Conservation (phyloP, 176 grass and related monocot genomes). For the barley (Hordeum vulgare) region MorexV3_pseudomolecules_assembly NC_058520.1:526681654-526682153, state of each 20-base stretch:
- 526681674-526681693: slow-evolving; percentile 48
- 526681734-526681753: slow-evolving; percentile 87
- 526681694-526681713: slow-evolving; percentile 25
- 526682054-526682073: slow-evolving; percentile 69
- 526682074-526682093: slow-evolving; percentile 46
- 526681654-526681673: slow-evolving; percentile 68
- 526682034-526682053: slow-evolving; percentile 47
- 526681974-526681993: slow-evolving; percentile 34
- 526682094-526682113: slow-evolving; percentile 41
- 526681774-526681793: slow-evolving; percentile 44
- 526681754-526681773: slow-evolving; percentile 65
- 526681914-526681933: slow-evolving; percentile 49
- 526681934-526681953: slow-evolving; percentile 78
- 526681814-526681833: slow-evolving; percentile 43
- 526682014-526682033: slow-evolving; percentile 65
- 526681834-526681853: not conserved
- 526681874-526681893: slow-evolving; percentile 27
- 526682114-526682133: slow-evolving; percentile 71
- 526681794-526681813: slow-evolving; percentile 48
- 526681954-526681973: slow-evolving; percentile 31
- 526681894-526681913: slow-evolving; percentile 20
- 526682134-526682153: slow-evolving; percentile 80
- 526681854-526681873: not conserved
- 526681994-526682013: slow-evolving; percentile 42
- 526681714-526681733: slow-evolving; percentile 75